phyloP scores from a whole-genome alignment of 2,329 filamentous ascomycete genomes.

The Berkeleyomyces rouxiae region DNA sequence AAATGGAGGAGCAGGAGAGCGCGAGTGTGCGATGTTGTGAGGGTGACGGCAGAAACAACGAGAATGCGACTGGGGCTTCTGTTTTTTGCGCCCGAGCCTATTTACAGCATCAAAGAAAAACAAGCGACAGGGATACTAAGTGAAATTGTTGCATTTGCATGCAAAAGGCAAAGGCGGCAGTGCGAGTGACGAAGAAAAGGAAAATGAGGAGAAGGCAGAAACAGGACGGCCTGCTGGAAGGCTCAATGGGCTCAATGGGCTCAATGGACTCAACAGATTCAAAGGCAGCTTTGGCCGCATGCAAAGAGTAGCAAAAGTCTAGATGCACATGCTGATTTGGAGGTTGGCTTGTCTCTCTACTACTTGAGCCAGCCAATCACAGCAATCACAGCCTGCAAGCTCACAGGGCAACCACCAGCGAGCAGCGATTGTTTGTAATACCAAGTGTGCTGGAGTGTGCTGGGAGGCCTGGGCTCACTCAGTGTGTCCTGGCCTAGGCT shows the following conservation, averaged over 20 bases:
- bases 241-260: slow-evolving; percentile 7
- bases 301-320: slow-evolving; percentile 11
- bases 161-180: neutral
- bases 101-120: slow-evolving; percentile 13
- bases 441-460: neutral
- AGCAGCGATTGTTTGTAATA: neutral
- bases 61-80: slow-evolving; percentile 15
- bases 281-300: neutral
- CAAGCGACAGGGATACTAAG: slow-evolving; percentile 8
- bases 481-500: no score
- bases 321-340: slow-evolving; percentile 11
- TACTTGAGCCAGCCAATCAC: neutral
- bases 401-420: neutral
- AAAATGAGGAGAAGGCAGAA: slow-evolving; percentile 7
- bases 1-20: neutral
- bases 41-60: slow-evolving; percentile 3
- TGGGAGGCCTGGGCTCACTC: neutral
- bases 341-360: neutral
- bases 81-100: slow-evolving; percentile 3
- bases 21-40: slow-evolving; percentile 10
- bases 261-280: slow-evolving; percentile 5
- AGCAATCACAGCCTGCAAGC: neutral
- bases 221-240: neutral
- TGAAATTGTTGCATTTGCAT: neutral
- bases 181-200: neutral